phyloP scores from a whole-genome alignment of 176 grass and related monocot species.

The Phyllostachys edulis region DNA sequence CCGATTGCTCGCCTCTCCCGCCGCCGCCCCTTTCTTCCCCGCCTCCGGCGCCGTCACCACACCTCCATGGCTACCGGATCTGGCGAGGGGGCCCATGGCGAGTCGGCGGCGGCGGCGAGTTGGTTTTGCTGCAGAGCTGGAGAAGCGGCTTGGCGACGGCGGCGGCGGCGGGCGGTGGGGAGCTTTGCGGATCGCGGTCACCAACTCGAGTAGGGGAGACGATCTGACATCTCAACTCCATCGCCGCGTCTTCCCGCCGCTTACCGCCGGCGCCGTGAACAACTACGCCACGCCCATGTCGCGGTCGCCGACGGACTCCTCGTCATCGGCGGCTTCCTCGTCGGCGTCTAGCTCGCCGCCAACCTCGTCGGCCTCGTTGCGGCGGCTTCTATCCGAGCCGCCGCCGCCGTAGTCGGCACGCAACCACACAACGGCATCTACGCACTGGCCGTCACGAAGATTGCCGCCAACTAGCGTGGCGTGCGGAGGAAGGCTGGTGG shows the following conservation, averaged over 20 bases:
- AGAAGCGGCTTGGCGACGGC: constrained; percentile 63
- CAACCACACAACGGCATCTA: constrained; percentile 36
- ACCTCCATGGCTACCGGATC: too few species aligned
- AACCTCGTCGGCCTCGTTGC: constrained; percentile 26
- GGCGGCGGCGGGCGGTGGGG: constrained; percentile 38
- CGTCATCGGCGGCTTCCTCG: constrained; percentile 61
- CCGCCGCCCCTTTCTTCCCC: too few species aligned
- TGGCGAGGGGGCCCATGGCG: neutral
- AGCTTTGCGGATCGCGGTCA: constrained; percentile 60
- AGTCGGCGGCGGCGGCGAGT: constrained; percentile 21
- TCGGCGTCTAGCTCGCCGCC: constrained; percentile 63
- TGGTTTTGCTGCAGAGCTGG: constrained; percentile 55
- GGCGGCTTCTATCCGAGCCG: constrained; percentile 63
- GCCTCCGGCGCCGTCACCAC: too few species aligned
- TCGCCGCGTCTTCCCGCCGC: neutral
- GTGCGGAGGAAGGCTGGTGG: constrained; percentile 64
- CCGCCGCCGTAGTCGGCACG: constrained; percentile 49
- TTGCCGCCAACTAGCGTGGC: constrained; percentile 35
- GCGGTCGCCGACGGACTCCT: constrained; percentile 56
- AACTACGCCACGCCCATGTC: constrained; percentile 9
- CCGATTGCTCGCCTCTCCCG: too few species aligned
- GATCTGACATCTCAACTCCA: constrained; percentile 47
- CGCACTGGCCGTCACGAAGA: constrained; percentile 40
- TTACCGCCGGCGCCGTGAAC: constrained; percentile 10
- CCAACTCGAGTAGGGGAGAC: constrained; percentile 49